Percentiles rank a stretch among this genome's conserved stretches.
Evolutionary conservation across 805 yeast genomes (phyloP).

Genomic region (Candida takata): DNA sequence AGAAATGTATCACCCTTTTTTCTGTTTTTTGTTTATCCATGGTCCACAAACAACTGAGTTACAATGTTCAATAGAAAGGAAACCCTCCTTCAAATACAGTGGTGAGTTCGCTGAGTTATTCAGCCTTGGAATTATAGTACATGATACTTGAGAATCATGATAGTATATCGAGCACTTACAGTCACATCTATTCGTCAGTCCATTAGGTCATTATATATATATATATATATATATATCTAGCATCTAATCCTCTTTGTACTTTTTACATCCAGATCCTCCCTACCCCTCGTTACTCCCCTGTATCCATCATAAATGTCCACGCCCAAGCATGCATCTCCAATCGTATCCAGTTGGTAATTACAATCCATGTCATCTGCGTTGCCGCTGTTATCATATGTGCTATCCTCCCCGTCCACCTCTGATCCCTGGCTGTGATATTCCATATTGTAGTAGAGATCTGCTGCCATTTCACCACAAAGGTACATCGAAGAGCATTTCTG

Average conservation of each 20-base stretch:
- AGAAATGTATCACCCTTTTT: too few species aligned
- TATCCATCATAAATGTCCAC: slow-evolving; percentile 11
- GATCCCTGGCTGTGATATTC: slow-evolving; percentile 2
- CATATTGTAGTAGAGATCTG: not conserved
- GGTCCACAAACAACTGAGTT: too few species aligned
- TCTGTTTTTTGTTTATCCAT: too few species aligned
- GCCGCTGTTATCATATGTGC: slow-evolving; percentile 14
- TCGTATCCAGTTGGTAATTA: slow-evolving; percentile 6
- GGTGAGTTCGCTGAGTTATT: too few species aligned
- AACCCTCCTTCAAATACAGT: too few species aligned
- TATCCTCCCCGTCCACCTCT: slow-evolving; percentile 1
- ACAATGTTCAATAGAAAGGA: too few species aligned
- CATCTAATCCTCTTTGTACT: slow-evolving; percentile 9
- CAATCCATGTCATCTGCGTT: slow-evolving; percentile 18
- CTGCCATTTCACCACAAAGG: slow-evolving; percentile 2
- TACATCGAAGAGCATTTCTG: slow-evolving; percentile 25
- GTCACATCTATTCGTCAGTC: not conserved
- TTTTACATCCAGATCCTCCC: slow-evolving; percentile 12
- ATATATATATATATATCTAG: not conserved
- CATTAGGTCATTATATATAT: not conserved
- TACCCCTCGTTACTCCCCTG: slow-evolving; percentile 12
- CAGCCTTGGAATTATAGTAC: too few species aligned
- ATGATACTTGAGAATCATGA: too few species aligned
- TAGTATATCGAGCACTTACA: too few species aligned
- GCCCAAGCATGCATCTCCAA: slow-evolving; percentile 9